Evolutionary conservation across 2,329 filamentous ascomycete genomes (phyloP).

Genomic region (Nakataea oryzae): DNA sequence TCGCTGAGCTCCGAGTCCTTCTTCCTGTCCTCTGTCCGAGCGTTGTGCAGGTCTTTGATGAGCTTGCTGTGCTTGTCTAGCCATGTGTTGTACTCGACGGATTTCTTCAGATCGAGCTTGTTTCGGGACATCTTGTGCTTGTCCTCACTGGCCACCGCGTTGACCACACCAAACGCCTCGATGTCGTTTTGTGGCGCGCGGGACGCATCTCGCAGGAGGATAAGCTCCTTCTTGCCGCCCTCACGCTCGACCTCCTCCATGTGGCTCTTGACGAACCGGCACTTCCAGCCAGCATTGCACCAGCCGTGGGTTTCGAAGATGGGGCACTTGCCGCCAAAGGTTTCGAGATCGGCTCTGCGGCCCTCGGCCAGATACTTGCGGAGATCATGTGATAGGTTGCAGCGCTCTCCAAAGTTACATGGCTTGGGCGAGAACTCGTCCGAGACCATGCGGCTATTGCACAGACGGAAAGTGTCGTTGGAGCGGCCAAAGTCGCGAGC

Average conservation of each 20-base stretch:
- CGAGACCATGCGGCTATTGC: conserved; percentile 58
- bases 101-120: conserved; percentile 57
- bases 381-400: conserved; percentile 74
- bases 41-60: conserved; percentile 35
- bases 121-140: conserved; percentile 70
- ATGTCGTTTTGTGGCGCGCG: conserved; percentile 24
- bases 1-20: conserved; percentile 15
- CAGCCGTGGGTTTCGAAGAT: conserved; percentile 66
- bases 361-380: conserved; percentile 76
- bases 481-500: conserved; percentile 72
- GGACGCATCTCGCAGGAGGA: conserved; percentile 43
- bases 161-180: conserved; percentile 56
- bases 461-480: conserved; percentile 66
- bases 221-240: conserved; percentile 74
- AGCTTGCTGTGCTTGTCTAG: conserved; percentile 53
- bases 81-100: conserved; percentile 71
- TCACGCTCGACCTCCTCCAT: conserved; percentile 67
- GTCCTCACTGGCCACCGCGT: conserved; percentile 56
- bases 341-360: conserved; percentile 68
- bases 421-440: conserved; percentile 73
- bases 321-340: conserved; percentile 70
- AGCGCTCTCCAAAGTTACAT: conserved; percentile 71
- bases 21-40: not conserved
- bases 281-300: conserved; percentile 87
- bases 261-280: conserved; percentile 80